Conservation (phyloP, 2,329 filamentous ascomycete genomes). For the Sphaerostilbella broomeana region DNA sequence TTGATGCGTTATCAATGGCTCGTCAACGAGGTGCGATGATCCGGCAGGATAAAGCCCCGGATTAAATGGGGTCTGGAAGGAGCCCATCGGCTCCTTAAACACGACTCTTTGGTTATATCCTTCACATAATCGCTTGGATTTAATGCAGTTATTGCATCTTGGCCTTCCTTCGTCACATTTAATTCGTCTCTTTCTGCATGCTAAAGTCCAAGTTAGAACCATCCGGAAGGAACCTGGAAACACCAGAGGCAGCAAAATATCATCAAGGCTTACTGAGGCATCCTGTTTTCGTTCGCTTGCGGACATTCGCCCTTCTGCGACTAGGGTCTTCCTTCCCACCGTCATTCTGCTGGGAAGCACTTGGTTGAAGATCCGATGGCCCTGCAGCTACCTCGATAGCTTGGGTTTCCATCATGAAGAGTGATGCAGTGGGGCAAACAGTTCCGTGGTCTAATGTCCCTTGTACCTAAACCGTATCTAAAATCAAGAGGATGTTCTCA, state of each 20-base stretch:
- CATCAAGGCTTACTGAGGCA: slow-evolving; percentile 67
- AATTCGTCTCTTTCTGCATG: slow-evolving; percentile 89
- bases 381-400: slow-evolving; percentile 2
- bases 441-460: too few species aligned
- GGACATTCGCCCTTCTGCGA: slow-evolving; percentile 42
- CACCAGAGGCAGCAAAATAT: slow-evolving; percentile 1
- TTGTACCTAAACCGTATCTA: not conserved
- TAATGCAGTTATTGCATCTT: slow-evolving; percentile 76
- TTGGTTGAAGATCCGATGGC: slow-evolving; percentile 17
- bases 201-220: slow-evolving; percentile 36
- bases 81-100: slow-evolving; percentile 59
- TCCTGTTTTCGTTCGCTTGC: slow-evolving; percentile 83
- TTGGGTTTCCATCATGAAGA: slow-evolving; percentile 12
- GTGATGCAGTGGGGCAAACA: too few species aligned
- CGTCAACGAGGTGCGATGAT: slow-evolving; percentile 24
- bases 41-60: slow-evolving; percentile 36
- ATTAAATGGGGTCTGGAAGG: slow-evolving; percentile 34
- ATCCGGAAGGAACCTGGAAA: not conserved
- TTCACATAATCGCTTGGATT: slow-evolving; percentile 77
- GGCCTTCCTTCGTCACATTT: slow-evolving; percentile 92
- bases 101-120: slow-evolving; percentile 76
- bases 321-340: slow-evolving; percentile 36
- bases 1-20: slow-evolving; percentile 26
- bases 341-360: slow-evolving; percentile 27
- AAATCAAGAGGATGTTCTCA: not conserved